Evolutionary conservation across 1,284 basidiomycete genomes (phyloP), one percentile per base, ranked within the genome.

Genomic region (Athelia psychrophila): DNA sequence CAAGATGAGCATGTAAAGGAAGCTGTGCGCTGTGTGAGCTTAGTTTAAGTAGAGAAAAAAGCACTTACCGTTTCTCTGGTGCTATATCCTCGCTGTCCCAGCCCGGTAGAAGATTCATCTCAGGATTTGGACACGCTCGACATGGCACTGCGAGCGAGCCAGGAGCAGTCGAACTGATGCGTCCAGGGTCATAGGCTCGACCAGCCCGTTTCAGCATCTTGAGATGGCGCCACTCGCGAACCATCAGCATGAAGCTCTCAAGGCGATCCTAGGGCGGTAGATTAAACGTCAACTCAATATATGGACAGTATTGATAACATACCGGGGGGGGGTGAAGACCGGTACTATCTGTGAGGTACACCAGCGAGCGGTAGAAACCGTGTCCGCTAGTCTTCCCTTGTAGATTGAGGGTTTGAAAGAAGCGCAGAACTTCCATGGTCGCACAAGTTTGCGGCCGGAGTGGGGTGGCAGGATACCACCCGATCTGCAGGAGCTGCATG

Each of bases 381-480:
- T 51, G 55, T 5, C 48, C 47, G 3, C 55, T n/a, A 13, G 50
- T 36, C 8, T 51, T 47, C 19, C 52, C 55, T 48, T 57, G 52
- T 12, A 60, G 48, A 35, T 54, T 59, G 15, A 59, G 16, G 13
- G 54, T 23, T 25, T 62, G 59, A 38, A 63, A 64, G 10, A 32
- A 32, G 13, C 50, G 45, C 3, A 64, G 49, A 16, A 60, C 49
- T 2, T 33, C 49, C 32, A 58, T 56, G 16, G 61, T 58, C 5
- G 59, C 54, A 13, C 53, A 57, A 15, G 62, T 54, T 40, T 56
- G 54, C 3, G 61, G 61, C 15, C 56, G 40, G 2, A 51, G 23
- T 8, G 49, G 50, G 1, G 59, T 56, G 15, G 60, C 52, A 3
- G 62, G 62, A 48, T 50, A 63, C 56, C 54, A 61, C 5, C 54